Evolutionary conservation across 148 eudicot species (phyloP).

Genomic region (Pouteria glomerata): DNA sequence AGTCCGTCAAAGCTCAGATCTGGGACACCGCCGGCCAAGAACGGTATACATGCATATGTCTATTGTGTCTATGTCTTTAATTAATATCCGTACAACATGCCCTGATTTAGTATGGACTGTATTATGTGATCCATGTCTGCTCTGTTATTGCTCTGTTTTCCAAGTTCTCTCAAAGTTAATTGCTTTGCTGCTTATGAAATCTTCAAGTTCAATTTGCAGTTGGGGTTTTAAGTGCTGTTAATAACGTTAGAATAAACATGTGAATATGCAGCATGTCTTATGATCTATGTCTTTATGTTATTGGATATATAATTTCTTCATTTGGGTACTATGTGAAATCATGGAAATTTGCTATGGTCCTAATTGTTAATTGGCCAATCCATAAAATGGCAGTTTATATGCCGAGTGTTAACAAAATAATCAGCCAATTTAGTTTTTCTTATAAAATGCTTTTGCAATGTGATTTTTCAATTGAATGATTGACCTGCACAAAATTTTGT

Average conservation of each 20-base stretch:
- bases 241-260: neutral
- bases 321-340: neutral
- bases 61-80: neutral
- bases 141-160: neutral
- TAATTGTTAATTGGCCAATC: too few species aligned
- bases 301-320: neutral
- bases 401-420: too few species aligned
- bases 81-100: neutral
- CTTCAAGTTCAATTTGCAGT: neutral
- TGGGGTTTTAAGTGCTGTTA: neutral
- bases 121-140: neutral
- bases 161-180: neutral
- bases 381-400: too few species aligned
- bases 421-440: too few species aligned
- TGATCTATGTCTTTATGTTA: neutral
- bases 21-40: too few species aligned
- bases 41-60: constrained; percentile 27
- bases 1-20: constrained; percentile 83
- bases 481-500: too few species aligned
- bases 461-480: too few species aligned
- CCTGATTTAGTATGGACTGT: neutral
- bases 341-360: too few species aligned
- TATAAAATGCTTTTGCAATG: too few species aligned
- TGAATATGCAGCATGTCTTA: neutral
- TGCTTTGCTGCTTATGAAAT: neutral